These are phyloP conservation scores for Dipteronia sinensis DNA, from an alignment of 345 rosid species.

Conservation along the genomic window DNA sequence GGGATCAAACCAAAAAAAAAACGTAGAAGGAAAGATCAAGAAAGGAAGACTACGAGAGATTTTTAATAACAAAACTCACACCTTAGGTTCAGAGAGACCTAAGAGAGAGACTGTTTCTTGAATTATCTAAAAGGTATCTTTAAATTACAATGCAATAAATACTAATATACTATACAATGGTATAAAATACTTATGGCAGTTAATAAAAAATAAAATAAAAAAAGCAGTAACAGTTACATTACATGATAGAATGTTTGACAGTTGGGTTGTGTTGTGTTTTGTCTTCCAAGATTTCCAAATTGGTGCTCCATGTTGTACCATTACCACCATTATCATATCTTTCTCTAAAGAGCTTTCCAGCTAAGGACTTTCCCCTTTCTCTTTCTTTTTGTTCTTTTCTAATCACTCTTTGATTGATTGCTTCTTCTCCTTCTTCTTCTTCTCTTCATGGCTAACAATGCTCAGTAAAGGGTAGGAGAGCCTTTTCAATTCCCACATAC, in stretches of 20 bases:
- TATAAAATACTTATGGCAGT: slow-evolving; percentile 10
- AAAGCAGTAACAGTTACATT: not conserved
- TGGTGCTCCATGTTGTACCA: not conserved
- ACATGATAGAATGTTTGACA: slow-evolving; percentile 15
- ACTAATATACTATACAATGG: too few relatives aligned
- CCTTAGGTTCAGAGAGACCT: too few relatives aligned
- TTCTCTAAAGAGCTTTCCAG: not conserved
- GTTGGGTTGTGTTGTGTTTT: slow-evolving; percentile 15
- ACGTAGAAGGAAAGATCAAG: too few relatives aligned
- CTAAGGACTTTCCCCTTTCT: not conserved
- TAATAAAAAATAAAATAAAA: not conserved
- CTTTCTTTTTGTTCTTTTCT: not conserved
- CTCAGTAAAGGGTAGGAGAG: not conserved
- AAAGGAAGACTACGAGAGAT: too few relatives aligned
- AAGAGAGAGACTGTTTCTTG: too few relatives aligned
- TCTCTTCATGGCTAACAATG: not conserved
- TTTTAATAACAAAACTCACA: too few relatives aligned
- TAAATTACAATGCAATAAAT: not conserved
- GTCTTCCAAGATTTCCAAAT: slow-evolving; percentile 9
- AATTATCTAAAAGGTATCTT: not conserved
- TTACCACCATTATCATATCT: not conserved
- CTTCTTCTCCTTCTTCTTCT: not conserved
- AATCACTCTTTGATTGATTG: not conserved
- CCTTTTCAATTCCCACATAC: slow-evolving; percentile 1
- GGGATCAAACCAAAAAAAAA: too few relatives aligned